Evolutionary conservation across 805 yeast species (phyloP), one percentile per base, ranked within the genome.

Genomic region (Nakazawaea wickerhamii): DNA sequence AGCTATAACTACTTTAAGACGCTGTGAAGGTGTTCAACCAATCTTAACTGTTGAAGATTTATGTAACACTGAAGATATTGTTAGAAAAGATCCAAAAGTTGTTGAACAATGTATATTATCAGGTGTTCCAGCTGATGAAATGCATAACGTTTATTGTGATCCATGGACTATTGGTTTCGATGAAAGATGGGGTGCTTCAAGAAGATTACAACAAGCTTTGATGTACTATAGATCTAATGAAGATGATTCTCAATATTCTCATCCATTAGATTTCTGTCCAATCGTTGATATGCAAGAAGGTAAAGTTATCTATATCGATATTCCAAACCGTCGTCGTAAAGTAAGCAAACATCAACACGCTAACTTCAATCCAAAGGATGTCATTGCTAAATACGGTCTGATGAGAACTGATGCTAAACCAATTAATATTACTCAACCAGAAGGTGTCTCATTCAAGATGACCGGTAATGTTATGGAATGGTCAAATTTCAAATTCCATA

Each of bases 231-330:
- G 89, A 67, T 68, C 78, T 11, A 68, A 79, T 57, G 88, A 80
- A 63, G 86, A 84, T 58, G 93, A 83, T 61, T 81, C 88, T 34
- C 68, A 63, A 46, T 69, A 68, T 53, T 75, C 84, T 21, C 84
- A 77, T 59, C 90, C 93, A 22, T 72, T 84, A 54, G 91, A 84
- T 61, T 84, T 84, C 68, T 77, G 89, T 53, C 93, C 93, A 47
- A 82, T 84, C 57, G 81, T 84, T 48, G 93, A 84, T 62, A 79
- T 83, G 64, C 81, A 80, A 60, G 75, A 72, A 44, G 68, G 67
- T 42, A 78, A 83, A 60, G 86, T 84, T 46, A 75, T 84, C 50
- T 81, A 61, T 60, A 81, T 84, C 52, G 93, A 84, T 63, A 77
- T 84, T 54, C 91, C 91, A 44, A 69, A 75, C 53, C 71, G 81